phyloP scores from a whole-genome alignment of 352 stramenopile species.

The Phytophthora sp. region DNA sequence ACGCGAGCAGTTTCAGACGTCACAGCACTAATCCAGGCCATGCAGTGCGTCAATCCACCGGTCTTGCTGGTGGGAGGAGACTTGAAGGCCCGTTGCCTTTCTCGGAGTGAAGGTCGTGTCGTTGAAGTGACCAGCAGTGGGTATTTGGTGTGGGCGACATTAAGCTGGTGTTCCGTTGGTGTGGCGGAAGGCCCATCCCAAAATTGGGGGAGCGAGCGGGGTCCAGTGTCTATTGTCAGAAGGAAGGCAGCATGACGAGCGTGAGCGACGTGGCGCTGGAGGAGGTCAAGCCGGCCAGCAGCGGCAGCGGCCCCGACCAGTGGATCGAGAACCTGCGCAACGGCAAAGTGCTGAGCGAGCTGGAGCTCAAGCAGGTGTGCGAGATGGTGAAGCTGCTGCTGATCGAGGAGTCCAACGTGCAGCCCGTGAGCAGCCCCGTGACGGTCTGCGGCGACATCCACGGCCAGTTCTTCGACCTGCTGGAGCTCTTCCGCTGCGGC shows the following conservation, averaged over 20 bases:
- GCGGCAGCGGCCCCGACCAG: conserved; percentile 74
- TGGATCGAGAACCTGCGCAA: conserved; percentile 86
- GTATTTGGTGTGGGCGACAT: not conserved
- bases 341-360: conserved; percentile 84
- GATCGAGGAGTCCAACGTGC: conserved; percentile 93
- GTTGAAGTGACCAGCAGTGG: conserved; percentile 25
- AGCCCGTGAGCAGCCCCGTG: conserved; percentile 89
- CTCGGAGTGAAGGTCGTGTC: too few relatives aligned
- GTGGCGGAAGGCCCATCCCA: conserved; percentile 6
- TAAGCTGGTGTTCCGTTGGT: conserved; percentile 13
- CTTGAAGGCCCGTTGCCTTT: too few relatives aligned
- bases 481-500: conserved; percentile 89
- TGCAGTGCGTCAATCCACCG: too few relatives aligned
- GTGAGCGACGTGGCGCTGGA: conserved; percentile 67
- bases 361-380: conserved; percentile 90
- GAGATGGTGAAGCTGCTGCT: conserved; percentile 92
- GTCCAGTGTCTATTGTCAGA: conserved; percentile 30
- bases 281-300: conserved; percentile 53
- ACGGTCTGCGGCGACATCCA: conserved; percentile 92
- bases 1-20: too few relatives aligned
- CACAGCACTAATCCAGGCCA: too few relatives aligned
- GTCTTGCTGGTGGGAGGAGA: too few relatives aligned
- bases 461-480: conserved; percentile 90
- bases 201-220: conserved; percentile 13
- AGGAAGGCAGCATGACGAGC: conserved; percentile 50